Base-by-base conservation (phyloP, 2,329 filamentous ascomycete species). In the Penicillium griseofulvum region DNA sequence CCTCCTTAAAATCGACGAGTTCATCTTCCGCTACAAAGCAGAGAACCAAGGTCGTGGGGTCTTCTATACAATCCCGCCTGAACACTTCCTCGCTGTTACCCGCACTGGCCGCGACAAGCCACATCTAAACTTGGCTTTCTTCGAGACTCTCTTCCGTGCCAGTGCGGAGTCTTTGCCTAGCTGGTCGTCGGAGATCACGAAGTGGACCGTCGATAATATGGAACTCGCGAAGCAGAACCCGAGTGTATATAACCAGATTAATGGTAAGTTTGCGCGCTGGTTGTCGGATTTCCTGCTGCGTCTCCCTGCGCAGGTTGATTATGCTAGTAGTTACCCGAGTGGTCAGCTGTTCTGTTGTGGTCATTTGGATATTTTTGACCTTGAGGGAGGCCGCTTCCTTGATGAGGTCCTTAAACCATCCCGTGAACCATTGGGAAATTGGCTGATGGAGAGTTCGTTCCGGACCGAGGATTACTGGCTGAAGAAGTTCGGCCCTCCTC, bases 1-100 rank as follows among this genome's bases (percentile, higher is more conserved):
- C 12, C 65, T 79, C 6, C 65, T 78, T 17, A 74, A 74, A 48
- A 60, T 77, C 7, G 73, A 75, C 48, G 70, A 74, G 55, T 69
- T 64, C 38, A 51, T 60, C 19, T 58, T 62, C 47, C 67, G 68
- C 41, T 49, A 52, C 41, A 43, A 59, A 24, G 8, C 19, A 9
- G 26, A 57, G n/a, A 50, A 38, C 8, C 17, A 16, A 16, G 29
- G 22, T 6, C 28, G 28, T 12, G 6, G 5, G 1, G 14, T 26
- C 3, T 61, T 57, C 1, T 75, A 73, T 47, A 58, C 47, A 1
- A 57, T 76, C 2, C 70, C 72, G 1, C 36, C 65, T 0, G 67
- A 73, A 8, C 70, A 74, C 48, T 76, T 74, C 49, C 49, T 68
- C 16, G 65, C 66, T 1, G 72, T 69, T 5, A 63, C 68, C 1